Evolutionary conservation across 768 basidiomycete species (phyloP).

Genomic region (Auriscalpium orientale): DNA sequence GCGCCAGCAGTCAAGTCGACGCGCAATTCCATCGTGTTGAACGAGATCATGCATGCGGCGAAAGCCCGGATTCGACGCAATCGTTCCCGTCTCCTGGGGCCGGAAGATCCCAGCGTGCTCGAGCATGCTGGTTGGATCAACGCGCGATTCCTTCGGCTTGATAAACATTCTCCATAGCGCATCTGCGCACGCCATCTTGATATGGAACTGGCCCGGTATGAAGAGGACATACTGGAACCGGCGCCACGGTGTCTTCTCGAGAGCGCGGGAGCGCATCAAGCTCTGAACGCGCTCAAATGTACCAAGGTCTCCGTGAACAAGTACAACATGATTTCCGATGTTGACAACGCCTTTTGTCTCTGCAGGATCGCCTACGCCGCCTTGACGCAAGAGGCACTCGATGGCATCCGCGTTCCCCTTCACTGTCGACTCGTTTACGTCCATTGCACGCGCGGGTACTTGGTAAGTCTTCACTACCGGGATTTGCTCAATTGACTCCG

Average conservation of each 20-base stretch:
- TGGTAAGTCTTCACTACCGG: conserved; percentile 1
- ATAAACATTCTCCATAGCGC: conserved; percentile 10
- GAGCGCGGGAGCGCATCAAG: neutral
- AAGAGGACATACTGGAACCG: conserved; percentile 5
- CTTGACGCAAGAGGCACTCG: conserved; percentile 14
- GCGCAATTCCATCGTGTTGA: conserved; percentile 12
- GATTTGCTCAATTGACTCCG: conserved; percentile 13
- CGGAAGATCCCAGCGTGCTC: conserved; percentile 13
- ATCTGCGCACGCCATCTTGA: conserved; percentile 23
- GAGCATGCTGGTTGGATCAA: conserved; percentile 12
- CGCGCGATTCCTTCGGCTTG: neutral
- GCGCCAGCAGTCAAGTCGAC: conserved; percentile 22
- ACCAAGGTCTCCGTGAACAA: neutral
- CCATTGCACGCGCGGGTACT: neutral
- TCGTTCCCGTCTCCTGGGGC: conserved; percentile 20
- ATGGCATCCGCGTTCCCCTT: neutral
- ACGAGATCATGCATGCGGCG: conserved; percentile 24
- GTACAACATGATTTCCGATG: neutral
- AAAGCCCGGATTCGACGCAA: conserved; percentile 22
- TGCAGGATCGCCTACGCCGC: conserved; percentile 6
- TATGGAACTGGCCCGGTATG: conserved; percentile 22
- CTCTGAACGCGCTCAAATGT: neutral
- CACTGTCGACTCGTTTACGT: neutral
- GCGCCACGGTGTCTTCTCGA: neutral
- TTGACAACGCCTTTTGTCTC: neutral